phyloP scores from a whole-genome alignment of 106 monocot genomes.

The Gastrodia elata region DNA sequence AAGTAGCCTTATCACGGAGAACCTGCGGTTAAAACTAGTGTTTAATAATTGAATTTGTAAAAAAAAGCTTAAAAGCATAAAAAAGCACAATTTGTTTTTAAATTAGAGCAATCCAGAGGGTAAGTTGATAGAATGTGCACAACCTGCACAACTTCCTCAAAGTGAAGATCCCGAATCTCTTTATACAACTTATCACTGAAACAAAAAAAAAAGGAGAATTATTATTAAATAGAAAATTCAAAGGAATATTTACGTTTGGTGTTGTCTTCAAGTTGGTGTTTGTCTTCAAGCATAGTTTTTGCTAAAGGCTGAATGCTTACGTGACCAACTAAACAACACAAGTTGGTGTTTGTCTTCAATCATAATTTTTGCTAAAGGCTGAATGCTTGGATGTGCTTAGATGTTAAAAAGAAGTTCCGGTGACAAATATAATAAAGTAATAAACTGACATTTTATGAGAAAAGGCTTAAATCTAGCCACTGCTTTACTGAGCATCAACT shows the following conservation, averaged over 20 bases:
- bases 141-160: constrained; percentile 99
- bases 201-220: constrained; percentile 5
- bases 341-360: not conserved
- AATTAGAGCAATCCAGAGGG: not conserved
- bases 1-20: constrained; percentile 84
- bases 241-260: not conserved
- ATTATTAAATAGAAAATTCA: not conserved
- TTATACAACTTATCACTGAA: constrained; percentile 95
- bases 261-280: not conserved
- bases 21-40: constrained; percentile 44
- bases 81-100: not conserved
- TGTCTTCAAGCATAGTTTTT: not conserved
- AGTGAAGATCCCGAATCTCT: constrained; percentile 92
- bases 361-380: not conserved
- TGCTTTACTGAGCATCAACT: not conserved
- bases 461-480: not conserved
- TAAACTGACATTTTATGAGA: not conserved
- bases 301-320: not conserved
- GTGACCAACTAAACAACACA: not conserved
- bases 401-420: not conserved
- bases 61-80: not conserved
- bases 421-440: not conserved
- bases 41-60: constrained; percentile 1
- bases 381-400: not conserved
- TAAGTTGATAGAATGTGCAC: not conserved